Percentiles rank a stretch among this genome's conserved stretches.
Conservation (phyloP, 164 flowering plant genomes). For the Vitis rotundifolia region DNA sequence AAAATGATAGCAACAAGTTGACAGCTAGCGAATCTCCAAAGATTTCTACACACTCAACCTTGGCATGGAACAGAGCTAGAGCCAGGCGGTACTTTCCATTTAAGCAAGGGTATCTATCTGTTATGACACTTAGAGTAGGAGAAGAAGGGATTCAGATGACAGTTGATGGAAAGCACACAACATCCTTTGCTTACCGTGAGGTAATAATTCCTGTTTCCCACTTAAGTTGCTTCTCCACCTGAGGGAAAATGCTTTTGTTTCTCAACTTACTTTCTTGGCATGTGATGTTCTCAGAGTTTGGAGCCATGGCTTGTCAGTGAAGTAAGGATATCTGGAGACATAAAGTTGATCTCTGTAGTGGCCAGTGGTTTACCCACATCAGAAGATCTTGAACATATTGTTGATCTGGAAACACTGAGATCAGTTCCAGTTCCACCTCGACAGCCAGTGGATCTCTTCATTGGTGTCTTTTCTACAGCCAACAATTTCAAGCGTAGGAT, state of each 20-base stretch:
- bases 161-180: slow-evolving; percentile 95
- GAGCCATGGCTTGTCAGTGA: slow-evolving; percentile 99
- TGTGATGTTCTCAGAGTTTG: slow-evolving; percentile 54
- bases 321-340: slow-evolving; percentile 82
- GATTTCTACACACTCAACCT: slow-evolving; percentile 33
- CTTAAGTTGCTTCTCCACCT: not conserved
- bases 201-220: slow-evolving; percentile 35
- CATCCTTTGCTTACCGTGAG: slow-evolving; percentile 90
- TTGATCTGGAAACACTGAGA: slow-evolving; percentile 75
- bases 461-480: slow-evolving; percentile 96
- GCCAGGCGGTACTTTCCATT: slow-evolving; percentile 76
- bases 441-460: slow-evolving; percentile 63
- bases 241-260: not conserved
- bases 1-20: slow-evolving; percentile 31
- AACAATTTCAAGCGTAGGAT: slow-evolving; percentile 96
- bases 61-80: slow-evolving; percentile 38
- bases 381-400: slow-evolving; percentile 80
- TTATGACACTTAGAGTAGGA: slow-evolving; percentile 91
- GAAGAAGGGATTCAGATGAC: slow-evolving; percentile 94
- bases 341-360: slow-evolving; percentile 72
- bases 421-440: slow-evolving; percentile 53
- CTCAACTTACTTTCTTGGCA: slow-evolving; percentile 10
- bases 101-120: slow-evolving; percentile 75
- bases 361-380: slow-evolving; percentile 96
- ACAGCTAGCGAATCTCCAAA: slow-evolving; percentile 28